phyloP scores from a whole-genome alignment of 2,329 filamentous ascomycete species.

The Hysterium pulicare region DNA sequence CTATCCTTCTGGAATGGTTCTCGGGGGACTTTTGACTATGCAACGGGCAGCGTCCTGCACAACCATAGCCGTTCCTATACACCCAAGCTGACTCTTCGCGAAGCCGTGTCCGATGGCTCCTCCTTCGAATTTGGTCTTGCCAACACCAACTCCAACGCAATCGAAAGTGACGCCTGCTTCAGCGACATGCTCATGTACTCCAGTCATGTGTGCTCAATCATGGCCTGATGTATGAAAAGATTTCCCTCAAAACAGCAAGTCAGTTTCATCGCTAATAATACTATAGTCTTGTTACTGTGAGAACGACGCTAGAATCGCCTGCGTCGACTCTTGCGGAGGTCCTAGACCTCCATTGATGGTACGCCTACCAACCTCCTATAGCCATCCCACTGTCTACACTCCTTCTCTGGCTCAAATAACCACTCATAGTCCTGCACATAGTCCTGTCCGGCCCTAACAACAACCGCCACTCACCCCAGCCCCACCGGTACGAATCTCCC shows the following conservation, averaged over 20 bases:
- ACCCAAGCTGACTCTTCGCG: too few species aligned
- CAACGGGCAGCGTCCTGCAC: neutral
- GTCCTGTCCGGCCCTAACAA: slow-evolving; percentile 1
- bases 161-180: slow-evolving; percentile 2
- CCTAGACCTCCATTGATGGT: slow-evolving; percentile 12
- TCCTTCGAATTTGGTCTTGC: neutral
- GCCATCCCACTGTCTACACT: too few species aligned
- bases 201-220: slow-evolving; percentile 16
- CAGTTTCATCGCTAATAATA: neutral
- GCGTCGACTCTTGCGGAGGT: slow-evolving; percentile 29
- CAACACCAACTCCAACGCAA: slow-evolving; percentile 6
- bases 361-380: too few species aligned
- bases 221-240: slow-evolving; percentile 14
- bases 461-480: slow-evolving; percentile 2
- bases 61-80: slow-evolving; percentile 8
- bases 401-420: neutral
- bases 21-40: neutral
- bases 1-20: neutral
- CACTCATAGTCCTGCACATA: slow-evolving; percentile 11
- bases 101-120: neutral
- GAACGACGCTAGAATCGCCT: slow-evolving; percentile 20
- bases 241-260: neutral
- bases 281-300: slow-evolving; percentile 24
- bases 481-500: slow-evolving; percentile 12
- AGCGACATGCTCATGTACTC: slow-evolving; percentile 20